phyloP scores from a whole-genome alignment of 768 basidiomycete species.

The Lanmaoa rubissima region DNA sequence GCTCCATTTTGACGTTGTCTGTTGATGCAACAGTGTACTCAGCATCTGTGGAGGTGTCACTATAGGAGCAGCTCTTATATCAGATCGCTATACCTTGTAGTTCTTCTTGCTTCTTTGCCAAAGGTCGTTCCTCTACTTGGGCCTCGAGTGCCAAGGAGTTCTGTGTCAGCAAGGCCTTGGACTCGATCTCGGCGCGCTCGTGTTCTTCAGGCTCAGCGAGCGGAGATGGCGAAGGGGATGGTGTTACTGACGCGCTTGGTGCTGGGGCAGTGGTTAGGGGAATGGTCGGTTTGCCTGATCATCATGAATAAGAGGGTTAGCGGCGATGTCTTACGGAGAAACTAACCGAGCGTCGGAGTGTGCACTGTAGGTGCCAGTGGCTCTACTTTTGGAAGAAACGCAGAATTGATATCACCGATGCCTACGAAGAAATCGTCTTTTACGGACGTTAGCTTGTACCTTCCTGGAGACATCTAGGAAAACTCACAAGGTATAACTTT shows the following conservation, averaged over 20 bases:
- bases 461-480: neutral
- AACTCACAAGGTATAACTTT: conserved; percentile 92
- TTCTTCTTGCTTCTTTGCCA: conserved; percentile 86
- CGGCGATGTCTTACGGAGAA: neutral
- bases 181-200: conserved; percentile 44
- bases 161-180: conserved; percentile 59
- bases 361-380: conserved; percentile 35
- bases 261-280: conserved; percentile 12
- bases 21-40: conserved; percentile 17
- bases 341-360: conserved; percentile 25
- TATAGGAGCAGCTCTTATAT: neutral
- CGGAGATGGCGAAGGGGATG: conserved; percentile 13
- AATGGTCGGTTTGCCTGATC: conserved; percentile 20
- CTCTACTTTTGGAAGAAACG: conserved; percentile 82
- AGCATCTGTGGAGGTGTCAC: conserved; percentile 9
- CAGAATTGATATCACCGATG: conserved; percentile 97
- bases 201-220: conserved; percentile 34
- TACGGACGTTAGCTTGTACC: conserved; percentile 1
- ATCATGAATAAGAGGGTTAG: conserved; percentile 6
- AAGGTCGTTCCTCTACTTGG: conserved; percentile 80
- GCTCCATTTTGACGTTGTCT: conserved; percentile 38
- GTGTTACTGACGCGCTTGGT: conserved; percentile 17
- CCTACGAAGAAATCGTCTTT: conserved; percentile 97
- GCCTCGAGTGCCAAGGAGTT: conserved; percentile 79
- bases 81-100: conserved; percentile 48